These are phyloP conservation scores for Mucor plumbeus DNA, from an alignment of 371 early-diverging fungal genomes.

Conservation along the genomic window DNA sequence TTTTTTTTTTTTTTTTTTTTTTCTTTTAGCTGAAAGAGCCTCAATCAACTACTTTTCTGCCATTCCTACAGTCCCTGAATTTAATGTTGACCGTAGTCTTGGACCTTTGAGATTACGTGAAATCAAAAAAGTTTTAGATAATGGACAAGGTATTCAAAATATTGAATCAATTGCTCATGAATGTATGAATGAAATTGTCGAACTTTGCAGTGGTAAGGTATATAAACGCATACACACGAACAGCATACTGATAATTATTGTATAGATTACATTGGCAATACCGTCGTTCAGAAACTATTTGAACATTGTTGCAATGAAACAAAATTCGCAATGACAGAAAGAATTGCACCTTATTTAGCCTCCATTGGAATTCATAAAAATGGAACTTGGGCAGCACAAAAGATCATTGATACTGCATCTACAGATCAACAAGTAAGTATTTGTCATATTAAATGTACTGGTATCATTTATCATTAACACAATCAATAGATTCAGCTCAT, in stretches of 20 bases:
- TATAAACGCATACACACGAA: no score
- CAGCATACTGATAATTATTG: no score
- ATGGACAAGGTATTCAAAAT: slow-evolving; percentile 48
- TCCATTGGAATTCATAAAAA: slow-evolving; percentile 90
- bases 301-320: slow-evolving; percentile 68
- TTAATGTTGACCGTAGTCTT: slow-evolving; percentile 65
- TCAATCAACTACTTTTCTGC: slow-evolving; percentile 59
- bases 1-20: no score
- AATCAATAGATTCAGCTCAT: slow-evolving; percentile 18
- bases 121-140: slow-evolving; percentile 85
- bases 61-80: slow-evolving; percentile 77
- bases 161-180: slow-evolving; percentile 73
- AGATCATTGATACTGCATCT: slow-evolving; percentile 81
- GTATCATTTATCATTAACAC: no score
- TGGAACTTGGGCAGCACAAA: slow-evolving; percentile 93
- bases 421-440: slow-evolving; percentile 34
- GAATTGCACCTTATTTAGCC: slow-evolving; percentile 75
- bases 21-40: slow-evolving; percentile 22
- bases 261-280: slow-evolving; percentile 87
- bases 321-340: slow-evolving; percentile 48
- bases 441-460: no score
- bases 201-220: slow-evolving; percentile 48
- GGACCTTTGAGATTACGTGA: slow-evolving; percentile 88
- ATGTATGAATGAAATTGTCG: slow-evolving; percentile 55
- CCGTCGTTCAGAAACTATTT: slow-evolving; percentile 81